Evolutionary conservation across 2,329 filamentous ascomycete species (phyloP).

Genomic region (Sporothrix luriei): DNA sequence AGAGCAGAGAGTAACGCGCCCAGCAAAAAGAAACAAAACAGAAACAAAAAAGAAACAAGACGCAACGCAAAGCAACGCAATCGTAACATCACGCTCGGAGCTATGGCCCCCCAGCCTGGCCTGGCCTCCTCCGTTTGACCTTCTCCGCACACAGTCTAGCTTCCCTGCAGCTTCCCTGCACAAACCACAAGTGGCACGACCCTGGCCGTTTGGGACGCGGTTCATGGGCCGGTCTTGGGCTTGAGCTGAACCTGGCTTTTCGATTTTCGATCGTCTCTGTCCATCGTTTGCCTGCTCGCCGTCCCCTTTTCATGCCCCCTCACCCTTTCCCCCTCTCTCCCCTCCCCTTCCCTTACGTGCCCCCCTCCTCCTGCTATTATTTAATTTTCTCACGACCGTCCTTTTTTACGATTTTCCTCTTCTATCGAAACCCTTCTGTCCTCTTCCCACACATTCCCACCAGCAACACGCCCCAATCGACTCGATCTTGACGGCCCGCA

Average conservation of each 20-base stretch:
- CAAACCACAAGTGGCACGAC: background rate
- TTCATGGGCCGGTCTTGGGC: background rate
- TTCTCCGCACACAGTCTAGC: background rate
- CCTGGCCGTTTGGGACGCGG: background rate
- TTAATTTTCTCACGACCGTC: background rate
- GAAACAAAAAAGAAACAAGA: no score
- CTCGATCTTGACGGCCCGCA: no score
- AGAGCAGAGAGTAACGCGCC: background rate
- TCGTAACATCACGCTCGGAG: background rate
- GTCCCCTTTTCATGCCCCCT: background rate
- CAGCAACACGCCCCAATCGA: background rate
- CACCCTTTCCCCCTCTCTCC: background rate
- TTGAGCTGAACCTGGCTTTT: background rate
- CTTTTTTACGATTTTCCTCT: conserved; percentile 21
- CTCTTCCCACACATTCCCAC: background rate
- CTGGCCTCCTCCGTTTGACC: background rate
- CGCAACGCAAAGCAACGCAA: background rate
- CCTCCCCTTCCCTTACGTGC: conserved; percentile 2
- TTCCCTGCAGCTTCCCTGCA: background rate
- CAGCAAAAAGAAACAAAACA: background rate
- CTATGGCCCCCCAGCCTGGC: background rate
- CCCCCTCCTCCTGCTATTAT: background rate
- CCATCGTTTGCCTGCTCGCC: no score
- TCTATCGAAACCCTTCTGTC: background rate
- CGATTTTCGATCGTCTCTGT: no score